phyloP scores from a whole-genome alignment of 2,329 filamentous ascomycete genomes.

The Arthrobotrys sphaeroides region DNA sequence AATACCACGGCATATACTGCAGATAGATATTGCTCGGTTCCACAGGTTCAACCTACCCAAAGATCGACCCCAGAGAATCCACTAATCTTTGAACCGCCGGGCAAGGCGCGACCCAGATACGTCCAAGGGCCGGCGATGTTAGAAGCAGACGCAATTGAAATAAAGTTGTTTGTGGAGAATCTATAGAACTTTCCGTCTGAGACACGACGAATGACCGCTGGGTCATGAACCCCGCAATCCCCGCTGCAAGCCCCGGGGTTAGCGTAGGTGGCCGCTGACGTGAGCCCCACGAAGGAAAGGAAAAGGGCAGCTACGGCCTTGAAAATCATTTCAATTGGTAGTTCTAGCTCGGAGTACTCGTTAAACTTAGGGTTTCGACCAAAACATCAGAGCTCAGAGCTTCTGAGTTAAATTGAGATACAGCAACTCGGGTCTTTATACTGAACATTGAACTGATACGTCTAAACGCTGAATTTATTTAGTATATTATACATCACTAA shows the following conservation, averaged over 20 bases:
- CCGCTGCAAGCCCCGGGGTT: constrained; percentile 62
- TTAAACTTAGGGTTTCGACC: not conserved
- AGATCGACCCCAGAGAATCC: constrained; percentile 62
- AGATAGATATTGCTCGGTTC: not conserved
- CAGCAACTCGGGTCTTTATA: not conserved
- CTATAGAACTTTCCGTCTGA: constrained; percentile 63
- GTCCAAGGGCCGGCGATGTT: constrained; percentile 63
- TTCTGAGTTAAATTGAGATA: too few relatives aligned
- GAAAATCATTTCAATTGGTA: constrained; percentile 14
- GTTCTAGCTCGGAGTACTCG: not conserved
- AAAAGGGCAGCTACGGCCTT: constrained; percentile 52
- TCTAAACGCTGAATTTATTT: too few relatives aligned
- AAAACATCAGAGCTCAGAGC: too few relatives aligned
- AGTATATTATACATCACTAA: not conserved
- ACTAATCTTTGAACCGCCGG: constrained; percentile 61
- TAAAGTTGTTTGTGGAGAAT: constrained; percentile 63
- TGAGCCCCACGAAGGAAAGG: constrained; percentile 28
- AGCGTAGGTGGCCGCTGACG: constrained; percentile 31
- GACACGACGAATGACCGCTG: constrained; percentile 61
- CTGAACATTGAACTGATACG: not conserved
- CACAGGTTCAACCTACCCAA: constrained; percentile 62
- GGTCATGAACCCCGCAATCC: constrained; percentile 62
- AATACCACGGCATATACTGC: too few relatives aligned
- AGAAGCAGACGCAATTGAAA: constrained; percentile 62
- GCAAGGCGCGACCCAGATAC: constrained; percentile 62